phyloP scores from a whole-genome alignment of 2,329 filamentous ascomycete species.

The Fusarium sp. region DNA sequence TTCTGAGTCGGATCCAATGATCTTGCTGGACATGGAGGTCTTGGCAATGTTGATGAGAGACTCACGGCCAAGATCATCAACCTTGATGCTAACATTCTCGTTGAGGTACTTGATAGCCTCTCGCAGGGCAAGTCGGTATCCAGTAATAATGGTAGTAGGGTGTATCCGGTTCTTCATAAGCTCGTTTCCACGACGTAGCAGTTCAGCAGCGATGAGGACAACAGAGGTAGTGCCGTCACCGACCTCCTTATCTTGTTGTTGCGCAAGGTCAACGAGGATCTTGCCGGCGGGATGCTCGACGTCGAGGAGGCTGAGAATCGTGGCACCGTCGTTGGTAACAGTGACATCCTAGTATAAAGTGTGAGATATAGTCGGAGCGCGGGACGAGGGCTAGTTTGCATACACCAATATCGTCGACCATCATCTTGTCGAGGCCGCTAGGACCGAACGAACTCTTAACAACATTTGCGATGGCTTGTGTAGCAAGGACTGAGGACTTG shows the following conservation, averaged over 20 bases:
- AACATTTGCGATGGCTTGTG: slow-evolving; percentile 97
- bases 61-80: slow-evolving; percentile 90
- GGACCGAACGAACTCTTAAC: slow-evolving; percentile 99
- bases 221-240: slow-evolving; percentile 98
- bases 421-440: slow-evolving; percentile 99
- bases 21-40: slow-evolving; percentile 99
- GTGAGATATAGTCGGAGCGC: slow-evolving; percentile 39
- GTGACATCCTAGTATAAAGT: slow-evolving; percentile 81
- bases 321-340: slow-evolving; percentile 98
- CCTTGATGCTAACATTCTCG: slow-evolving; percentile 97
- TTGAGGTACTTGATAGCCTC: slow-evolving; percentile 99
- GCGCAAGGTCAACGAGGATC: slow-evolving; percentile 96
- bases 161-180: slow-evolving; percentile 99
- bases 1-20: slow-evolving; percentile 94
- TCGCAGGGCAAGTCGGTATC: slow-evolving; percentile 93
- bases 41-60: slow-evolving; percentile 95
- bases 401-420: slow-evolving; percentile 99
- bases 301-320: slow-evolving; percentile 93
- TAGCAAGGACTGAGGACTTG: slow-evolving; percentile 79
- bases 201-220: slow-evolving; percentile 95
- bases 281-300: slow-evolving; percentile 98
- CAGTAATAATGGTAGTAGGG: slow-evolving; percentile 98
- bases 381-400: slow-evolving; percentile 51
- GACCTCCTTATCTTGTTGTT: slow-evolving; percentile 99
- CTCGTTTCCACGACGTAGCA: slow-evolving; percentile 93